phyloP scores from a whole-genome alignment of 192 early-diverging fungal species.

The Backusella macrospora region DNA sequence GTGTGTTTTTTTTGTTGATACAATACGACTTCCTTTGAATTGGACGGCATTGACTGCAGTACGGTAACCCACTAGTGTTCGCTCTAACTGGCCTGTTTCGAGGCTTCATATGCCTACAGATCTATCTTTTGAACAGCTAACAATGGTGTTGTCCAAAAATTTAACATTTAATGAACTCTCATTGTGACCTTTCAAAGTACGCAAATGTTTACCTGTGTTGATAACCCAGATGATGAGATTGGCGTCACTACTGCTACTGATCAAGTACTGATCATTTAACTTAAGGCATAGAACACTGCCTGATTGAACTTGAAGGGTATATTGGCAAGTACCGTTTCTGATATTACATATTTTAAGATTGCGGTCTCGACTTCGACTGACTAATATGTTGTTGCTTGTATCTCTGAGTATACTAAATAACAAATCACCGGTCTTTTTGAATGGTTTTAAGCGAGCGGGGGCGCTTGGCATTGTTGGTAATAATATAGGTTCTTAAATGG shows the following conservation, averaged over 20 bases:
- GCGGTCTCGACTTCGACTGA: conserved; percentile 72
- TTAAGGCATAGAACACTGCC: conserved; percentile 90
- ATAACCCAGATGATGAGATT: conserved; percentile 80
- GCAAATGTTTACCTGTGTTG: conserved; percentile 51
- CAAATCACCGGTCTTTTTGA: conserved; percentile 10
- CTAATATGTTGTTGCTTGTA: conserved; percentile 54
- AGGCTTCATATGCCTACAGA: conserved; percentile 83
- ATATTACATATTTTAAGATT: conserved; percentile 81
- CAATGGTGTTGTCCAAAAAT: conserved; percentile 76
- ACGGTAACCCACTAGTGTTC: conserved; percentile 65
- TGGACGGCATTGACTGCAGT: conserved; percentile 87
- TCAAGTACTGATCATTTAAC: conserved; percentile 64
- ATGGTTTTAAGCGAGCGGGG: conserved; percentile 12
- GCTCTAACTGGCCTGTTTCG: conserved; percentile 55
- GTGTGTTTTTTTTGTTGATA: no score
- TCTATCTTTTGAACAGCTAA: conserved; percentile 84
- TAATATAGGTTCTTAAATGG: conserved; percentile 18
- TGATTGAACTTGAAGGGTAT: conserved; percentile 70
- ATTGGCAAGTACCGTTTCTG: conserved; percentile 51
- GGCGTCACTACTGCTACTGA: conserved; percentile 74
- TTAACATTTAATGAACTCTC: conserved; percentile 78
- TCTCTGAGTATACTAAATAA: conserved; percentile 9
- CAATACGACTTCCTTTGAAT: conserved; percentile 58
- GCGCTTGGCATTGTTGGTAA: conserved; percentile 24
- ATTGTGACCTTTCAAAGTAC: conserved; percentile 54